Base-by-base conservation (phyloP, 78 protist genomes). In the Chrysochromulina tobinii region DNA sequence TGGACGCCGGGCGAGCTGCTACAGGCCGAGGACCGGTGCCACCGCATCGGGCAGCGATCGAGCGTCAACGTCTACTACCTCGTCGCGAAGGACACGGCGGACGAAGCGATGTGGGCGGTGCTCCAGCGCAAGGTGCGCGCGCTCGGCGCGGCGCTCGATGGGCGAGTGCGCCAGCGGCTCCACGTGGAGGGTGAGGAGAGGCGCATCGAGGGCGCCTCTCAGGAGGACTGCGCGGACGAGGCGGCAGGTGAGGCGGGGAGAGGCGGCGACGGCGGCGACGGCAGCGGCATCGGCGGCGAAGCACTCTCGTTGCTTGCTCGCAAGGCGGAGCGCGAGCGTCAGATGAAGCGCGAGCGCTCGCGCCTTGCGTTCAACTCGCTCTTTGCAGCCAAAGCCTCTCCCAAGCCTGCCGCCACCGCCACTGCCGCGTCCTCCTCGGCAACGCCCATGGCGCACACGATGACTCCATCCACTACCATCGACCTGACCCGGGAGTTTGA, bases 1-100 rank as follows among this genome's bases (percentile, higher is more conserved):
- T 75, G 83, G 83, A 57, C 50, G 4, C 83, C 83, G 3, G 83
- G 83, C 83, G 83, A 75, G 21, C 57, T 75, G 83, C 57, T 75
- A 11, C 83, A 75, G 73, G 92, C 89, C 9, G 94, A 93, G 59
- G 97, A 95, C 86, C 93, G 97, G 48, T 95, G 91, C 25, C 97
- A 95, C 88, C 92, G 97, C 54, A 93, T 95, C 25, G 97, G 97
- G 17, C 97, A 95, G 86, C 25, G 1, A 50, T 1, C 4, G 50
- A 59, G 67, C 25, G 92, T 91, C 59, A 55, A 53, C 27, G 18
- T 92, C 61, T 57, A n/a, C 23, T 94, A 94, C 68, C 25, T 94
- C 57, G 21, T 92, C 6, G 61, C 61, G 50, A 15, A 23, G 64
- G 83, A n/a, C 14, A 75, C 88, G 21, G 55, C 58, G 12, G 88